A percentile compares a stretch with the other conserved stretches of the same genome.
These are phyloP conservation scores for Termitomyces sp. DNA, from an alignment of 768 basidiomycete species.

Conservation along the genomic window DNA sequence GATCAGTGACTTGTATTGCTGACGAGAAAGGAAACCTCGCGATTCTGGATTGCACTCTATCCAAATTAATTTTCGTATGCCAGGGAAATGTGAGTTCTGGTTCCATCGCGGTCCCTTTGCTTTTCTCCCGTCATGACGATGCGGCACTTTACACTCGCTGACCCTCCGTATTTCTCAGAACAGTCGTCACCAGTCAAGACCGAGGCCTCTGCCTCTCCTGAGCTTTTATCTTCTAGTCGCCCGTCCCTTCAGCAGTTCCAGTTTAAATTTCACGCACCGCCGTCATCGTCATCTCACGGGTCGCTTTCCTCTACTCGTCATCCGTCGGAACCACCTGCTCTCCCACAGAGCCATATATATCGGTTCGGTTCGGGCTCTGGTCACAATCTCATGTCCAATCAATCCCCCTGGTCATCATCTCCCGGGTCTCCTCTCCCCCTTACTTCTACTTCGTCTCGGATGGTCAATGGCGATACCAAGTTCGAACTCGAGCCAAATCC, in stretches of 20 bases:
- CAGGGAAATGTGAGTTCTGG: slow-evolving; percentile 12
- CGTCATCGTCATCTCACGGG: slow-evolving; percentile 26
- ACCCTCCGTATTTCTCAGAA: slow-evolving; percentile 15
- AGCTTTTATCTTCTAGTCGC: slow-evolving; percentile 29
- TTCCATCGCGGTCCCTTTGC: slow-evolving; percentile 4
- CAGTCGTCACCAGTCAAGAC: slow-evolving; percentile 32
- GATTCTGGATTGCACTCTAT: slow-evolving; percentile 11
- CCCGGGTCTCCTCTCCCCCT: slow-evolving; percentile 16
- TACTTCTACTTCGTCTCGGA: slow-evolving; percentile 9
- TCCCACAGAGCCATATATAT: slow-evolving; percentile 26
- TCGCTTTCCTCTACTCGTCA: slow-evolving; percentile 30
- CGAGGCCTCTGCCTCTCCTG: slow-evolving; percentile 38
- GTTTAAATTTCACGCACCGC: slow-evolving; percentile 28
- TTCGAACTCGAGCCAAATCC: slow-evolving; percentile 14
- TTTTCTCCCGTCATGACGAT: slow-evolving; percentile 14
- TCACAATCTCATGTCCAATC: slow-evolving; percentile 18
- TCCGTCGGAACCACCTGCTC: slow-evolving; percentile 23
- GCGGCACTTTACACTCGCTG: slow-evolving; percentile 16
- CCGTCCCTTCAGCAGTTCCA: slow-evolving; percentile 30
- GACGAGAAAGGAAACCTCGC: slow-evolving; percentile 11
- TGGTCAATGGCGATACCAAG: slow-evolving; percentile 12
- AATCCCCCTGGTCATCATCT: slow-evolving; percentile 24
- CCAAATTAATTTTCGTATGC: slow-evolving; percentile 18
- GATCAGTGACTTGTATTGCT: slow-evolving; percentile 4
- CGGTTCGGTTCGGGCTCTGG: slow-evolving; percentile 25